phyloP scores from a whole-genome alignment of 2,329 filamentous ascomycete species.

The Penicillium brevicompactum region DNA sequence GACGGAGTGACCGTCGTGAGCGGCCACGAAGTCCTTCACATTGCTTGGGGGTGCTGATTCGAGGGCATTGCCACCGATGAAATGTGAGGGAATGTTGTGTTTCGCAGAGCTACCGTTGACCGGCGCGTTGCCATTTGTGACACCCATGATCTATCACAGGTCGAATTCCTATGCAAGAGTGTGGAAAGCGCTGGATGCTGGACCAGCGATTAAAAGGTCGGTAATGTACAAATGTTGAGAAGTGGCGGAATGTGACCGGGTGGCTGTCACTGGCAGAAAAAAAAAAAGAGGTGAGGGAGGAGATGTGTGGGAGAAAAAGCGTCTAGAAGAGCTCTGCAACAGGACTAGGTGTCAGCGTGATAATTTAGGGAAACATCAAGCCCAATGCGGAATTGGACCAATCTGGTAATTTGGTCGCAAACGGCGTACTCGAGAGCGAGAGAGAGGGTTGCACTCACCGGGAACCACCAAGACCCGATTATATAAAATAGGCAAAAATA shows the following conservation, averaged over 20 bases:
- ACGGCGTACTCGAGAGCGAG: not conserved
- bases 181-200: slow-evolving; percentile 9
- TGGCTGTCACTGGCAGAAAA: slow-evolving; percentile 11
- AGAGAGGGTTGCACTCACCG: slow-evolving; percentile 16
- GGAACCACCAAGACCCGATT: slow-evolving; percentile 15
- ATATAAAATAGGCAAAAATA: slow-evolving; percentile 1
- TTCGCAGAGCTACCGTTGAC: slow-evolving; percentile 68
- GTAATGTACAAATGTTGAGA: slow-evolving; percentile 22
- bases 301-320: not conserved
- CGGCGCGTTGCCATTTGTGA: slow-evolving; percentile 37
- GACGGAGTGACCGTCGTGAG: slow-evolving; percentile 91
- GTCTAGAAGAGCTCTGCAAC: not conserved
- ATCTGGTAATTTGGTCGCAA: slow-evolving; percentile 7
- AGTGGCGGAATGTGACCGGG: slow-evolving; percentile 18
- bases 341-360: slow-evolving; percentile 1
- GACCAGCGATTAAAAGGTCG: not conserved
- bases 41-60: slow-evolving; percentile 78
- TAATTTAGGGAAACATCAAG: not conserved
- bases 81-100: slow-evolving; percentile 84
- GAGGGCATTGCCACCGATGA: slow-evolving; percentile 91
- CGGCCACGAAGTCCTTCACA: slow-evolving; percentile 94
- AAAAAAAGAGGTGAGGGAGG: not conserved
- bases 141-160: slow-evolving; percentile 43
- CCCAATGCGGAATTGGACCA: slow-evolving; percentile 10
- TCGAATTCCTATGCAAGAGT: slow-evolving; percentile 27